Base-by-base conservation (phyloP, 1,284 basidiomycete species). In the Cronartium ribicola region DNA sequence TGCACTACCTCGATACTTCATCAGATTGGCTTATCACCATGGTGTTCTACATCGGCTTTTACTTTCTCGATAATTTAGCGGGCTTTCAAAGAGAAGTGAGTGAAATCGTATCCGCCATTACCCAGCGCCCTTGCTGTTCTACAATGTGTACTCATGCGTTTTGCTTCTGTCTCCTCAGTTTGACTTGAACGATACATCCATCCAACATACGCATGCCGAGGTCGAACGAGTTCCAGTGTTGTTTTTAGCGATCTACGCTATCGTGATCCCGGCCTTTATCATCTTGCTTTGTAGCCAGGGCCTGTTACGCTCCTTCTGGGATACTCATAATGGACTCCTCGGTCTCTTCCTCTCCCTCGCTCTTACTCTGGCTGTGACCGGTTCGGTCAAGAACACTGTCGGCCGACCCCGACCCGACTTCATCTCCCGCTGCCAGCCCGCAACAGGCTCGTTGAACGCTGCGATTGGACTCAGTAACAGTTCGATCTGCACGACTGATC, bases 381-480 rank as follows among this genome's bases (percentile, higher is more conserved):
- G 95, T 79, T 84, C 94, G 73, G 85, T 88, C 76, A 98, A 98
- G 83, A 81, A 84, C 29, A 81, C 81, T 0, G 93, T 95, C 22
- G 95, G 95, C 43, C 86, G 95, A 40, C 94, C 95, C 0, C 85
- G 95, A 1, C 83, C 83, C 0, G 92, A 94, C 81, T 78, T 94
- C 13, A 86, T 95, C 77, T 87, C 88, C 69, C 88, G 94, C 22
- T 98, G 94, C 82, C 86, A 89, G 65, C 94, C 94, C 1, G 80
- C 80, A 36, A 67, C 83, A 0, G 90, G 88, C 1, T 84, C 88
- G 1, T 81, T 81, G 0, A 89, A 96, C 79, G 79, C 80, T 7
- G 62, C 79, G 0, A 94, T 86, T 76, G 90, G 91, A 0, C 84
- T 98, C 10, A 88, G 88, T 0, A 89, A 85, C 2, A 87, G 86